Conservation (phyloP, 306 rosid genomes). For the Carpinus fangiana region DNA sequence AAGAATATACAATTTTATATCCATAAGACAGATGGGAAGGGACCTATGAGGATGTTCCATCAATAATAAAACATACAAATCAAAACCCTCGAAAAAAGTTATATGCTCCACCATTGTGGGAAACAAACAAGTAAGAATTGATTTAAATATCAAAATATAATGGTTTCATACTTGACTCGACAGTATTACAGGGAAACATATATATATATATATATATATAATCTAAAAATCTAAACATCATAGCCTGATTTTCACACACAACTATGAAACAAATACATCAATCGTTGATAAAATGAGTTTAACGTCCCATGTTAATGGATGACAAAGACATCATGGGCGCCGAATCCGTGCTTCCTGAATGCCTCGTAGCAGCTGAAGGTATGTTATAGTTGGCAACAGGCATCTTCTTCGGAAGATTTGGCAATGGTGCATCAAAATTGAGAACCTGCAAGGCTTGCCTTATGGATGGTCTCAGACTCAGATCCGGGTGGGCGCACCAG, state of each 20-base stretch:
- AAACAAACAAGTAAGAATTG: no score
- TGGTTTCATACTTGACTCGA: no score
- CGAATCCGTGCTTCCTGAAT: neutral
- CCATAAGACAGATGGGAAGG: no score
- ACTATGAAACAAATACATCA: neutral
- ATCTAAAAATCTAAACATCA: no score
- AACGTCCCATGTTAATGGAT: neutral
- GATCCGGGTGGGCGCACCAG: slow-evolving; percentile 49
- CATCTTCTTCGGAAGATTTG: slow-evolving; percentile 32
- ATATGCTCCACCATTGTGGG: no score
- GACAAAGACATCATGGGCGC: neutral
- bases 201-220: no score
- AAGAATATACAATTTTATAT: no score
- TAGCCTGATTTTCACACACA: neutral
- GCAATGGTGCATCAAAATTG: slow-evolving; percentile 34
- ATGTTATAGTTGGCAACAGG: slow-evolving; percentile 36
- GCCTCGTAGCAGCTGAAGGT: neutral
- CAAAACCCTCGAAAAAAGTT: no score
- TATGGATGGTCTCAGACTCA: slow-evolving; percentile 28
- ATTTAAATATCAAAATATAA: no score
- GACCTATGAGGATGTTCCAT: no score
- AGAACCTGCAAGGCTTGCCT: slow-evolving; percentile 44
- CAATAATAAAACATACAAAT: no score
- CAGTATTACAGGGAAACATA: no score
- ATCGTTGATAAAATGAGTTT: neutral